Evolutionary conservation across 257 asterid genomes (phyloP), one percentile per base, ranked within the genome.

Genomic region (Anisodus acutangulus): DNA sequence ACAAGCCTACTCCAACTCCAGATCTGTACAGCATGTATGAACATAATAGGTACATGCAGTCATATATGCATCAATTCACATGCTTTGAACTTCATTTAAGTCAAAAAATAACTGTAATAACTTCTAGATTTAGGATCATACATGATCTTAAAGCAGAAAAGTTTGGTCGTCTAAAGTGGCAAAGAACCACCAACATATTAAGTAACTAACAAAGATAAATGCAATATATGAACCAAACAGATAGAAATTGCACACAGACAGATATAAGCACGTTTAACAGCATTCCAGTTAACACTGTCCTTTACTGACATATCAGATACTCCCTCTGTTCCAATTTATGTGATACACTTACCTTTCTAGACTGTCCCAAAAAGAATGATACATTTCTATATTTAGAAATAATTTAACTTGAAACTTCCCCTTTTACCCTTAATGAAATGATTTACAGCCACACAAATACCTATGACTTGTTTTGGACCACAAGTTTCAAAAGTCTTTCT

Each of bases 71-170:
- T 3, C 39, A 72, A 1, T 19, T 72, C 39, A 72, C n/a, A 45
- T 72, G 80, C 19, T 37, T 45, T 22, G 16, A 47, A 45, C 80
- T 72, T 72, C 80, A 47, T 47, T 10, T 45, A 43, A 10, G 37
- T 47, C 79, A 71, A 47, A n/a, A n/a, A 9, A 47, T 72, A 47
- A 58, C n/a, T 4, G 11, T 49, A 43, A 41, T 45, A 45, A 45
- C 58, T 45, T 45, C 59, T 58, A 72, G 10, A 19, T 19, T 72
- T 72, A 45, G 47, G 6, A 72, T 72, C 59, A 47, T 19, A 59
- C 6, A 26, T 45, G 80, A 72, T 22, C 55, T 72, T 72, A 72
- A 19, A 72, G 80, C n/a, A 72, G 60, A 72, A 19, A 72, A 47
- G 43, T 3, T 72, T 49, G 59, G 41, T 47, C 60, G n/a, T 47